Evolutionary conservation across 441 rosid species (phyloP).

Genomic region (Rhodomyrtus psidioides): DNA sequence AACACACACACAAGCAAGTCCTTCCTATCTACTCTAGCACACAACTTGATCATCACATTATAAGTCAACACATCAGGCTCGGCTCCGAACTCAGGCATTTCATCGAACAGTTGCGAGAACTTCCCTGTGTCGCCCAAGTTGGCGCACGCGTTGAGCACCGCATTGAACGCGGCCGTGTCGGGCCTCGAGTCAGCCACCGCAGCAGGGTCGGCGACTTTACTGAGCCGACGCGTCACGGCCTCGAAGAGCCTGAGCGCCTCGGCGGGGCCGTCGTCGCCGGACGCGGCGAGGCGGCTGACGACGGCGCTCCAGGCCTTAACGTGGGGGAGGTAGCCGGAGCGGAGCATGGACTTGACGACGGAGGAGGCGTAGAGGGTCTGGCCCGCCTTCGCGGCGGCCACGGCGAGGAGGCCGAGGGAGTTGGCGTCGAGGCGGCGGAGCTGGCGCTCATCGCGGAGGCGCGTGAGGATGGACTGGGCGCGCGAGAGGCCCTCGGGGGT

Average conservation of each 20-base stretch:
- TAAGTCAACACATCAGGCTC: slow-evolving; percentile 72
- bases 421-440: slow-evolving; percentile 91
- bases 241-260: slow-evolving; percentile 58
- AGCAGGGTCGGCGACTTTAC: slow-evolving; percentile 34
- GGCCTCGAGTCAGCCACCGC: slow-evolving; percentile 59
- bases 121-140: slow-evolving; percentile 55
- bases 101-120: slow-evolving; percentile 58
- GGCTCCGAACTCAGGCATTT: slow-evolving; percentile 58
- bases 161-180: slow-evolving; percentile 78
- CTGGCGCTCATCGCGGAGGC: slow-evolving; percentile 80
- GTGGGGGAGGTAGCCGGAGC: slow-evolving; percentile 83
- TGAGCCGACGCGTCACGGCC: slow-evolving; percentile 41
- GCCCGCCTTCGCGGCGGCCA: slow-evolving; percentile 64
- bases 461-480: slow-evolving; percentile 82
- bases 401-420: slow-evolving; percentile 88
- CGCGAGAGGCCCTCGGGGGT: slow-evolving; percentile 49
- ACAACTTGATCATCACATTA: slow-evolving; percentile 78
- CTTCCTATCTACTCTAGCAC: slow-evolving; percentile 63
- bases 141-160: slow-evolving; percentile 88
- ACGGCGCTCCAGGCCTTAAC: slow-evolving; percentile 89
- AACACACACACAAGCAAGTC: slow-evolving; percentile 69
- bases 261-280: slow-evolving; percentile 58
- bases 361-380: slow-evolving; percentile 70
- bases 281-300: slow-evolving; percentile 57
- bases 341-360: slow-evolving; percentile 75